Percentiles rank a stretch among this genome's conserved stretches.
Conservation (phyloP, 495 filamentous ascomycete species). For the Stereocaulon alpinum region DNA sequence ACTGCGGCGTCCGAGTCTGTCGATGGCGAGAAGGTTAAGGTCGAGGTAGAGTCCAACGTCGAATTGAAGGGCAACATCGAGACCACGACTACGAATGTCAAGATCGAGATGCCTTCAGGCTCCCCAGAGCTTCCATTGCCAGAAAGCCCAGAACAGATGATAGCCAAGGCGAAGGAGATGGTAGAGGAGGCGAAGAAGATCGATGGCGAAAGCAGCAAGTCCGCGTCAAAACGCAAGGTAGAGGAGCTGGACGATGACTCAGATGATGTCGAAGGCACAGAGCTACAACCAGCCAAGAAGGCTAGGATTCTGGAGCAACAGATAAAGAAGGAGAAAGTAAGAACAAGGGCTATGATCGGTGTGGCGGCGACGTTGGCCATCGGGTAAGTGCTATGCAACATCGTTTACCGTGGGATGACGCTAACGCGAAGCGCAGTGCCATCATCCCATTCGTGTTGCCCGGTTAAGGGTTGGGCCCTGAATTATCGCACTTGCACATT, state of each 20-base stretch:
- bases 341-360: slow-evolving; percentile 61
- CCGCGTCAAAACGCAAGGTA: slow-evolving; percentile 65
- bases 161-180: slow-evolving; percentile 80
- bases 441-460: slow-evolving; percentile 40
- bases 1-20: slow-evolving; percentile 27
- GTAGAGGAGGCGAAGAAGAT: slow-evolving; percentile 66
- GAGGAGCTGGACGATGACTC: slow-evolving; percentile 55
- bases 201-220: slow-evolving; percentile 31
- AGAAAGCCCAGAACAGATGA: slow-evolving; percentile 67
- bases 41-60: slow-evolving; percentile 53
- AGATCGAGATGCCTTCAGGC: slow-evolving; percentile 61
- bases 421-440: slow-evolving; percentile 32
- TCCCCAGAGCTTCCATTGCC: slow-evolving; percentile 59
- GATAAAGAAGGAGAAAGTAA: slow-evolving; percentile 3
- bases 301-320: slow-evolving; percentile 46
- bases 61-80: slow-evolving; percentile 49
- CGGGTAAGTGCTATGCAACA: slow-evolving; percentile 53
- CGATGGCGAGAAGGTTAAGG: slow-evolving; percentile 48
- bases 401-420: not conserved
- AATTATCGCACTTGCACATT: not conserved
- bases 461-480: not conserved
- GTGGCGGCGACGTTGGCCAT: slow-evolving; percentile 74
- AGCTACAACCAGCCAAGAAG: slow-evolving; percentile 54
- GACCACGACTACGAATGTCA: slow-evolving; percentile 64
- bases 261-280: slow-evolving; percentile 40